Base-by-base conservation (phyloP, 352 stramenopile species). In the Phytophthora europaea region DNA sequence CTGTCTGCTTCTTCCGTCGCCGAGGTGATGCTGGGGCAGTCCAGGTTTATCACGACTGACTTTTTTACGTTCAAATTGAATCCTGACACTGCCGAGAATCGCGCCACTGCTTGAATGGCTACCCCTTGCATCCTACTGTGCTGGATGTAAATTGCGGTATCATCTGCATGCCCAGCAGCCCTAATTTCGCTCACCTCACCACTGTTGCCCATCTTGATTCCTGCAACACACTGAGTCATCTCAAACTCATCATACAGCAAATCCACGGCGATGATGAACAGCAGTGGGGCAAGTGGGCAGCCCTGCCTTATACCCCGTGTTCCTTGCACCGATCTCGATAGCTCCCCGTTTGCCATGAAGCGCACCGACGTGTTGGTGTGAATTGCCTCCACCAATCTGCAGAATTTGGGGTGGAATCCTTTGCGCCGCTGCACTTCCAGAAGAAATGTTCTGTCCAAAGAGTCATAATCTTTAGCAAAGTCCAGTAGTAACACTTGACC, bases 391-490 rank as follows among this genome's bases (percentile, higher is more conserved):
- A 59, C 15, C 0, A 54, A 38, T 2, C 0, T 0, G 2, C 51
- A 63, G 5, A 73, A 59, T 2, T 40, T 51, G 2, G 13, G 13
- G 1, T 34, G 43, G n/a, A 13, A 67, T 59, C 3, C 48, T 51
- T 18, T 65, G 61, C n/a, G 20, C 31, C 23, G 2, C 4, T 67
- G 58, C 2, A 73, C 58, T 20, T 15, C 20, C 18, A 67, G 4
- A 1, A 67, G 28, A 20, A 64, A 73, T 0, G 43, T 16, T 1
- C 66, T 22, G 18, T 67, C 43, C 6, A 73, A 22, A 1, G 66
- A 67, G 22, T 73, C 38, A 23, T 63, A 73, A 0, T 28, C 66
- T 38, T 73, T 64, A 0, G 52, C 53, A 16, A 67, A 67, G n/a
- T 67, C 66, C 6, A 67, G 16, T 2, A 73, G 9, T 3, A 73